A percentile compares a stretch with the other conserved stretches of the same genome.
Evolutionary conservation across 2,329 filamentous ascomycete genomes (phyloP).

Genomic region (Trichoderma sp.): DNA sequence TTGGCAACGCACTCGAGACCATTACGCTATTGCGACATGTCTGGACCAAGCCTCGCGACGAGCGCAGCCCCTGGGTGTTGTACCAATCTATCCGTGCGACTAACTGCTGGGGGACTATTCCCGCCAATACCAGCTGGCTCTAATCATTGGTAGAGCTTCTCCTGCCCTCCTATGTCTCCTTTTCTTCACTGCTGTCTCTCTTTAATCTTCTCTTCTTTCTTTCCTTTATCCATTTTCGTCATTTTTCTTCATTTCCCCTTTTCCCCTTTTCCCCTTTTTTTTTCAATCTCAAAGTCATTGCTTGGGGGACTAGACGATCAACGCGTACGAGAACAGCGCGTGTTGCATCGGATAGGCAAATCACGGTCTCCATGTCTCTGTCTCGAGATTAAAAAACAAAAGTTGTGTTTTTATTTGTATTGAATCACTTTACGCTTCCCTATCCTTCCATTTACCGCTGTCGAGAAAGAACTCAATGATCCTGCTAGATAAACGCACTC

Average conservation of each 20-base stretch:
- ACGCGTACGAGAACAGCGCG: not conserved
- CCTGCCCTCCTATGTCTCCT: accelerated
- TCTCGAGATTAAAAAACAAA: not conserved
- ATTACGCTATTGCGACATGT: constrained; percentile 41
- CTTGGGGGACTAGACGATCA: not conserved
- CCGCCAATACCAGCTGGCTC: too few species aligned
- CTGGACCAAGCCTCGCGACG: constrained; percentile 36
- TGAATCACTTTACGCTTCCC: not conserved
- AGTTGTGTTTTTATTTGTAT: not conserved
- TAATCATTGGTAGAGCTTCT: too few species aligned
- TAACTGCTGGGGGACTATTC: constrained; percentile 28
- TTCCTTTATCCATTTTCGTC: not conserved
- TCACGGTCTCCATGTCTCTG: not conserved
- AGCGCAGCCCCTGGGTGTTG: constrained; percentile 42
- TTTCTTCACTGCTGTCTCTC: not conserved
- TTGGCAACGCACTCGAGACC: constrained; percentile 46
- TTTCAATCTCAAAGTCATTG: not conserved
- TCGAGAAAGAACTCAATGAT: constrained; percentile 28
- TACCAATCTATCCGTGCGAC: constrained; percentile 45
- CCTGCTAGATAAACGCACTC: constrained; percentile 26
- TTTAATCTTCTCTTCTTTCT: not conserved
- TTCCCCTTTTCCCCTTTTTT: not conserved
- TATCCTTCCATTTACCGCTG: constrained; percentile 1
- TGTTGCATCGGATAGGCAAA: not conserved
- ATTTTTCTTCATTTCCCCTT: not conserved